Evolutionary conservation across 495 filamentous ascomycete species (phyloP), one percentile per base, ranked within the genome.

Genomic region (Aspergillus baeticus): DNA sequence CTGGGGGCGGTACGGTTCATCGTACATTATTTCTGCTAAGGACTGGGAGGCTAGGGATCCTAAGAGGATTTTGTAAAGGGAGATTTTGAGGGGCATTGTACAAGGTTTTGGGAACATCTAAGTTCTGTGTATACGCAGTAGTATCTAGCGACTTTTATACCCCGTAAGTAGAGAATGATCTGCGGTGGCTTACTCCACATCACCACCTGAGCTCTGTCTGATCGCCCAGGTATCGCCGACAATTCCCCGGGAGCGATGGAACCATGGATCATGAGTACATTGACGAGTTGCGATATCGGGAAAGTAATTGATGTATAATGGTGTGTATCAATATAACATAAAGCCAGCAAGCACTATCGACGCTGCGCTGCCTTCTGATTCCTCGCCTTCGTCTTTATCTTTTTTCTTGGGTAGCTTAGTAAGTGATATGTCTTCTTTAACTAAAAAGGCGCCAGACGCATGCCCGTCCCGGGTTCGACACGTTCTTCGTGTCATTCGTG

Each of bases 1-100:
- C 34, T 70, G 61, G 18, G 78, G 77, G 43, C 81, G 75, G 54
- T 76, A 71, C 21, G 65, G 60, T 18, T 78, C 73, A 11, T 49
- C 64, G 57, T 82, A 84, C 62, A 42, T 4, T 63, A 42, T 4
- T 23, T 38, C 35, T 17, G 47, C 17, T 31, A 23, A 11, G 5
- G 35, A 13, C 1, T 37, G 47, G 21, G 36, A 23, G 1, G 22
- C 48, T 3, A 36, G 47, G 1, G 47, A 10, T 6, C 17, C 41
- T 43, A 22, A 3, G 41, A 43, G 20, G 18, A 10, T 3, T 10
- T 15, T 43, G 41, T 18, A 8, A 8, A 29, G 26, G 26, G 8
- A 4, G 26, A 3, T 29, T 29, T 29, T 29, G 26, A 3, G 26
- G 26, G 26, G 26, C 26, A 29, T 29, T 29, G 26, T 29, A 8